Evolutionary conservation across 2,329 filamentous ascomycete genomes (phyloP).

Genomic region (Fusarium phyllophilum): DNA sequence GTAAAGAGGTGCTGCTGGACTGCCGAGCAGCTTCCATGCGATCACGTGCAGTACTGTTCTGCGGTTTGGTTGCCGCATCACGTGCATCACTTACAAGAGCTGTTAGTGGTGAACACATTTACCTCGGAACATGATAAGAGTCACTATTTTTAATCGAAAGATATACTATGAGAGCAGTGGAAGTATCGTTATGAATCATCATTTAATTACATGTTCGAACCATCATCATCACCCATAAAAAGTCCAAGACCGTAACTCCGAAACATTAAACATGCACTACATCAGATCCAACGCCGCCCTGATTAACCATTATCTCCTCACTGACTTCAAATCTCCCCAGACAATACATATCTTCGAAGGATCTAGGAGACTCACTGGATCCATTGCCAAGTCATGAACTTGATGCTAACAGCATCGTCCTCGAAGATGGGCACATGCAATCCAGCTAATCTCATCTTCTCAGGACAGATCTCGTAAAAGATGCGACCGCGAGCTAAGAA

Average conservation of each 20-base stretch:
- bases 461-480: background rate
- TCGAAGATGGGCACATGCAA: too few relatives aligned
- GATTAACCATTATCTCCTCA: too few relatives aligned
- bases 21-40: slow-evolving; percentile 15
- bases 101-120: background rate
- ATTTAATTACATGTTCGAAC: background rate
- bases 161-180: background rate
- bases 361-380: too few relatives aligned
- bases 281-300: background rate
- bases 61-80: slow-evolving; percentile 8
- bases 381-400: too few relatives aligned
- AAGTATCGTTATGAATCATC: background rate
- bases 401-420: too few relatives aligned
- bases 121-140: background rate
- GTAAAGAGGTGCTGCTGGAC: slow-evolving; percentile 9
- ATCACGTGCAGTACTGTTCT: slow-evolving; percentile 15
- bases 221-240: too few relatives aligned
- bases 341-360: too few relatives aligned
- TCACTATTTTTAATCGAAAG: background rate
- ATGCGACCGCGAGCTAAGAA: background rate
- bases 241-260: background rate
- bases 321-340: too few relatives aligned
- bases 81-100: background rate
- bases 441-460: background rate
- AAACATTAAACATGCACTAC: background rate